Evolutionary conservation across 2,329 filamentous ascomycete species (phyloP).

Genomic region (Clonostachys rhizophaga): DNA sequence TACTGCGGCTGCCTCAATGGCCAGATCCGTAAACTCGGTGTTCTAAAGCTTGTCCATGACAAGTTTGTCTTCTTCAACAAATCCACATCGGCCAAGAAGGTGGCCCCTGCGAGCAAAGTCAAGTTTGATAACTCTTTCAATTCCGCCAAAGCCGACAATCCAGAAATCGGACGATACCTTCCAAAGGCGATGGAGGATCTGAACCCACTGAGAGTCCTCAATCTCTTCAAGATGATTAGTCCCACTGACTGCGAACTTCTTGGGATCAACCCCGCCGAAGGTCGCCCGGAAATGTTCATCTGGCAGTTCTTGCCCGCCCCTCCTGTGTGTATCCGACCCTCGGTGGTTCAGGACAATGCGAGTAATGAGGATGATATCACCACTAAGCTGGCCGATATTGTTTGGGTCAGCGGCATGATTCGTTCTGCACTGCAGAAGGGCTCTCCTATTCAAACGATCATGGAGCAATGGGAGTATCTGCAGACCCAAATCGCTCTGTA

Average conservation of each 20-base stretch:
- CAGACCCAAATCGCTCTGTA: conserved; percentile 96
- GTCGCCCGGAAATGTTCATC: conserved; percentile 91
- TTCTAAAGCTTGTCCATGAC: conserved; percentile 93
- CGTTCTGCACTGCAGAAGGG: conserved; percentile 78
- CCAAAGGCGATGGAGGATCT: conserved; percentile 93
- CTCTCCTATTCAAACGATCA: conserved; percentile 80
- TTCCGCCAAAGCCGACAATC: conserved; percentile 70
- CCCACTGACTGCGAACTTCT: conserved; percentile 86
- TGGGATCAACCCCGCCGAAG: conserved; percentile 80
- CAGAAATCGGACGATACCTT: conserved; percentile 84
- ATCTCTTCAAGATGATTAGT: conserved; percentile 85
- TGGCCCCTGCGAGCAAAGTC: conserved; percentile 74
- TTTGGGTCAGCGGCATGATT: conserved; percentile 86
- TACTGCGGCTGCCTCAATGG: conserved; percentile 82
- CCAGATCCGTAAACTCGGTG: conserved; percentile 83
- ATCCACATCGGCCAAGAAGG: conserved; percentile 82
- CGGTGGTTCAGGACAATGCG: conserved; percentile 86
- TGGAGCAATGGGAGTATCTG: conserved; percentile 98
- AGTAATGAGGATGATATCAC: conserved; percentile 97
- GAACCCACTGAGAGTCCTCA: conserved; percentile 82
- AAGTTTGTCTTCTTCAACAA: conserved; percentile 86
- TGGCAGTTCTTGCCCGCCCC: conserved; percentile 96
- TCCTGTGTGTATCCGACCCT: conserved; percentile 89
- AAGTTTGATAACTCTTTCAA: conserved; percentile 83
- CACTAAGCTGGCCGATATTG: conserved; percentile 93